phyloP scores from a whole-genome alignment of 495 filamentous ascomycete species.

The Cercophora newfieldiana region DNA sequence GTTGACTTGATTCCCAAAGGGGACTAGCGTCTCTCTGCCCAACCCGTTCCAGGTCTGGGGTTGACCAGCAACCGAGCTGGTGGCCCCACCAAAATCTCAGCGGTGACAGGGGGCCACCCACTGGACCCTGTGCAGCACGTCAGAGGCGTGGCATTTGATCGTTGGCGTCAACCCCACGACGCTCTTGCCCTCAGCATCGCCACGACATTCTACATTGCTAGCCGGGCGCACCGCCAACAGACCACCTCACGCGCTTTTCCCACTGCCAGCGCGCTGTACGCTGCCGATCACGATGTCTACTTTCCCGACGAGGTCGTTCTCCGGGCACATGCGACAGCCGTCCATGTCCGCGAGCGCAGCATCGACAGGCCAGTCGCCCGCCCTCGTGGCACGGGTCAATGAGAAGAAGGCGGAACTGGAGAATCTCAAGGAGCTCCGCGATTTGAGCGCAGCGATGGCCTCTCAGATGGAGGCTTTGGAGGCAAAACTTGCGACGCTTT shows the following conservation, averaged over 20 bases:
- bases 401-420: slow-evolving; percentile 94
- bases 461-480: slow-evolving; percentile 89
- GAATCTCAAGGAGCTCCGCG: slow-evolving; percentile 80
- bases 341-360: slow-evolving; percentile 51
- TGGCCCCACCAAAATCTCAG: slow-evolving; percentile 14
- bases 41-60: slow-evolving; percentile 8
- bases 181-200: not conserved
- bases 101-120: not conserved
- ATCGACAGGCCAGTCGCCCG: slow-evolving; percentile 69
- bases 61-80: slow-evolving; percentile 18
- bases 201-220: slow-evolving; percentile 9
- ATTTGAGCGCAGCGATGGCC: slow-evolving; percentile 83
- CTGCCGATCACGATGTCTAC: slow-evolving; percentile 30
- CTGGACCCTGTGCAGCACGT: slow-evolving; percentile 4
- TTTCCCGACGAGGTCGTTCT: slow-evolving; percentile 54
- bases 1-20: slow-evolving; percentile 35
- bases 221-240: slow-evolving; percentile 3
- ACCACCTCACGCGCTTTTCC: not conserved
- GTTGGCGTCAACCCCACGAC: slow-evolving; percentile 2
- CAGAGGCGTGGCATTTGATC: slow-evolving; percentile 8
- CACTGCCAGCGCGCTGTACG: not conserved
- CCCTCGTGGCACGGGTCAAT: slow-evolving; percentile 80
- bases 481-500: slow-evolving; percentile 81
- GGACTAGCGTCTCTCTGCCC: slow-evolving; percentile 24
- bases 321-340: slow-evolving; percentile 62